Evolutionary conservation across 2,329 filamentous ascomycete genomes (phyloP), one percentile per base, ranked within the genome.

Genomic region (Colletotrichum orbiculare): DNA sequence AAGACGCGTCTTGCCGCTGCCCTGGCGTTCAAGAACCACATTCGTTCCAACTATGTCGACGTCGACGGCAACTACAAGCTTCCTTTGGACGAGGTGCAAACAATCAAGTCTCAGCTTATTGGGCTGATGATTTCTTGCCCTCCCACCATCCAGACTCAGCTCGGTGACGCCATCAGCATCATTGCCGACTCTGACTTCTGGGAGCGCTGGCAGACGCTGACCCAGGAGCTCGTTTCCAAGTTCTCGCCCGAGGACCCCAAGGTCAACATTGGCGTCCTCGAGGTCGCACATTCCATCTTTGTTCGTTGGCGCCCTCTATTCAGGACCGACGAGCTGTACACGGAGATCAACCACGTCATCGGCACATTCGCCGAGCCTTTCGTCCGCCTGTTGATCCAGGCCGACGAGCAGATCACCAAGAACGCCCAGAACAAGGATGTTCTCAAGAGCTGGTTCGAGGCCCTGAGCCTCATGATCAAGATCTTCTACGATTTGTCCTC

Each of bases 101-200:
- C 92, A 47, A 97, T 99, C 83, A 99, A 99, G 82, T 89, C 89
- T 74, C 94, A 97, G 82, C 88, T 99, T 67, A 95, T 99, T 73
- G 95, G 93, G 62, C 85, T 99, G 72, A 99, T 99, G 96, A 97
- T 97, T 73, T 89, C 91, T 8, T 94, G 96, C 33, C 96, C 95
- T 4, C 78, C 92, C 15, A 91, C 89, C 66, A 91, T 99, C 69
- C 96, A 98, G 80, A 89, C 93, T 66, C 96, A 99, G 80, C 87
- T 99, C 42, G 96, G 96, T 71, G 96, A 98, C 75, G 94, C 96
- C 68, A 96, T 98, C 77, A 97, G 95, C 79, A 89, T 96, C 72
- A 98, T 99, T 73, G 96, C 96, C 66, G 95, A 98, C 79, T 98
- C 94, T 70, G 96, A 99, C 77, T 99, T 99, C 79, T 99, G 92